Base-by-base conservation (phyloP, 2,329 filamentous ascomycete genomes). In the Colletotrichum salicis region DNA sequence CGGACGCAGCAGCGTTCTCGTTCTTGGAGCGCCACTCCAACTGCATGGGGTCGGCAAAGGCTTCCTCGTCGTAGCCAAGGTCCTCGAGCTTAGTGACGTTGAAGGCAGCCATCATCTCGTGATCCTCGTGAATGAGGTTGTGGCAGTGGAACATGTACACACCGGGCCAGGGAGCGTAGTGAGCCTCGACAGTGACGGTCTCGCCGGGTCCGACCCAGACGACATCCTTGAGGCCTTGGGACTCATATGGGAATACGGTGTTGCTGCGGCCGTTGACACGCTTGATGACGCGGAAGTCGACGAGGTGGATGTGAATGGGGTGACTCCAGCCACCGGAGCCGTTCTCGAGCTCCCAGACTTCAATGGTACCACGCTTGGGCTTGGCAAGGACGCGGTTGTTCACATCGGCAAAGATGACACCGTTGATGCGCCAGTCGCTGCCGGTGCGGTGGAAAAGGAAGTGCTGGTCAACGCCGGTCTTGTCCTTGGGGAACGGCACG, bases 161-260 rank as follows among this genome's bases (percentile, higher is more conserved):
- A 8, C 87, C 88, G 57, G 85, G 83, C 85, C 85, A 87, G 0
- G 86, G 86, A 3, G 82, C 82, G 75, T 97, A 76, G 66, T 79
- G 79, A 1, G 84, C 85, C 19, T 85, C 78, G 1, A 86, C 83
- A 4, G 79, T 81, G 13, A 85, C 83, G 1, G 78, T 82, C 75
- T 89, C 87, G 33, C 83, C 84, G 0, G 80, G 79, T 1, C 82
- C 84, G 1, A 89, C 79, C 79, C 85, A 85, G 4, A 88, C 86
- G 4, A 88, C 84, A 73, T 89, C 87, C 75, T 89, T 88, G 63
- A 87, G 80, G 0, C 84, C 86, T 7, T 80, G 80, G 8, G 81
- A 77, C 76, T 89, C 87, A 73, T 89, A 89, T 0, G 84, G 80
- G 59, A 81, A 73, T 4, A 89, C 81, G 8, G 48, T 35, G 24